Conservation (phyloP, 2,329 filamentous ascomycete genomes). For the Hypocreales sp. region DNA sequence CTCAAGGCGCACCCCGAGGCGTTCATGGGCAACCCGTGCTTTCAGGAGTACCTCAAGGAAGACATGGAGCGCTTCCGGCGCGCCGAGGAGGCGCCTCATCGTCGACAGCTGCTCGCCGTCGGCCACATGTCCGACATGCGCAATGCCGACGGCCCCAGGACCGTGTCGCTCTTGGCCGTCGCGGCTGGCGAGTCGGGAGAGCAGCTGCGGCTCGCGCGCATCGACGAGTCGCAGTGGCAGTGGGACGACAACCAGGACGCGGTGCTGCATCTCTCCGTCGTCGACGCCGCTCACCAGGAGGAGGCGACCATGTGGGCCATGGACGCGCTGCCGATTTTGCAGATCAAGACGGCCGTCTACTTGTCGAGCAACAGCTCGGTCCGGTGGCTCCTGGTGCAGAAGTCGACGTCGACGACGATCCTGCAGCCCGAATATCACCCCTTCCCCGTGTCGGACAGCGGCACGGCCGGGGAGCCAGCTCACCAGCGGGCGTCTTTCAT, state of each 20-base stretch:
- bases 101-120: slow-evolving; percentile 30
- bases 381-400: slow-evolving; percentile 39
- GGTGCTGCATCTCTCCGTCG: slow-evolving; percentile 28
- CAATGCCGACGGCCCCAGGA: slow-evolving; percentile 8
- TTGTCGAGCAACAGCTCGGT: slow-evolving; percentile 18
- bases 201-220: slow-evolving; percentile 35
- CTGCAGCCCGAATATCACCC: slow-evolving; percentile 33
- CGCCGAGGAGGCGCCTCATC: slow-evolving; percentile 9
- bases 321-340: slow-evolving; percentile 31
- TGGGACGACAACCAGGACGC: slow-evolving; percentile 32
- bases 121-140: slow-evolving; percentile 35
- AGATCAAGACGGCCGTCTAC: slow-evolving; percentile 32
- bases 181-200: slow-evolving; percentile 42
- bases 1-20: slow-evolving; percentile 34
- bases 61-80: slow-evolving; percentile 17
- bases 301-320: slow-evolving; percentile 38
- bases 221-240: slow-evolving; percentile 34
- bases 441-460: slow-evolving; percentile 14
- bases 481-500: slow-evolving; percentile 31
- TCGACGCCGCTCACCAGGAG: slow-evolving; percentile 25
- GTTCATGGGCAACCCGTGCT: slow-evolving; percentile 19
- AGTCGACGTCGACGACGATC: slow-evolving; percentile 32
- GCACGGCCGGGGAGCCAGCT: slow-evolving; percentile 1
- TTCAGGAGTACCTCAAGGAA: slow-evolving; percentile 18
- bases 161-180: slow-evolving; percentile 25